Conservation (phyloP, 2,329 filamentous ascomycete species). For the Aspergillus udagawae region DNA sequence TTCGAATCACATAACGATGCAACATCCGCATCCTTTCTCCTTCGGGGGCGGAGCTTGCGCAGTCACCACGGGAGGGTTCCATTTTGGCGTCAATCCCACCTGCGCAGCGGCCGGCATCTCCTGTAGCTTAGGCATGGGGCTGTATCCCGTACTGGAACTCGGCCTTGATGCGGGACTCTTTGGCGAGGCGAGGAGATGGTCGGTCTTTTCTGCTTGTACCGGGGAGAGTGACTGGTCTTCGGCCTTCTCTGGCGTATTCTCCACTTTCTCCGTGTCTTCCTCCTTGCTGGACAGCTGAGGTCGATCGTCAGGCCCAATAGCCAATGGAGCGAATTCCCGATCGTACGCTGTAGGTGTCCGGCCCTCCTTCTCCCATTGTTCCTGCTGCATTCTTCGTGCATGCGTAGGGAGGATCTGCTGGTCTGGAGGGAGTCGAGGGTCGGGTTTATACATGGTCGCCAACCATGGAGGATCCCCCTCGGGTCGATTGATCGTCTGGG, state of each 20-base stretch:
- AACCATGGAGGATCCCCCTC: constrained; percentile 97
- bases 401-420: constrained; percentile 95
- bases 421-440: constrained; percentile 87
- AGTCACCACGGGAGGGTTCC: constrained; percentile 45
- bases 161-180: constrained; percentile 33
- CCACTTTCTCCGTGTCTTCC: constrained; percentile 10
- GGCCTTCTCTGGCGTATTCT: constrained; percentile 1
- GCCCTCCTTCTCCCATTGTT: constrained; percentile 91
- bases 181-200: constrained; percentile 21
- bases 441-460: constrained; percentile 89
- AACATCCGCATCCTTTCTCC: constrained; percentile 61
- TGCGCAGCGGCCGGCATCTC: constrained; percentile 28
- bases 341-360: constrained; percentile 83
- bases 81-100: constrained; percentile 32
- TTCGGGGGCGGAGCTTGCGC: constrained; percentile 51
- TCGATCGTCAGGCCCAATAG: constrained; percentile 36
- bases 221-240: constrained; percentile 5
- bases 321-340: constrained; percentile 79
- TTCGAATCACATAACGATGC: constrained; percentile 67
- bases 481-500: constrained; percentile 62
- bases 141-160: constrained; percentile 47
- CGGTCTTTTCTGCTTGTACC: constrained; percentile 10
- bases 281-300: constrained; percentile 14
- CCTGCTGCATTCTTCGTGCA: constrained; percentile 83
- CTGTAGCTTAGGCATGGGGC: constrained; percentile 46